Evolutionary conservation across 495 filamentous ascomycete genomes (phyloP).

Genomic region (Xylaria longipes): DNA sequence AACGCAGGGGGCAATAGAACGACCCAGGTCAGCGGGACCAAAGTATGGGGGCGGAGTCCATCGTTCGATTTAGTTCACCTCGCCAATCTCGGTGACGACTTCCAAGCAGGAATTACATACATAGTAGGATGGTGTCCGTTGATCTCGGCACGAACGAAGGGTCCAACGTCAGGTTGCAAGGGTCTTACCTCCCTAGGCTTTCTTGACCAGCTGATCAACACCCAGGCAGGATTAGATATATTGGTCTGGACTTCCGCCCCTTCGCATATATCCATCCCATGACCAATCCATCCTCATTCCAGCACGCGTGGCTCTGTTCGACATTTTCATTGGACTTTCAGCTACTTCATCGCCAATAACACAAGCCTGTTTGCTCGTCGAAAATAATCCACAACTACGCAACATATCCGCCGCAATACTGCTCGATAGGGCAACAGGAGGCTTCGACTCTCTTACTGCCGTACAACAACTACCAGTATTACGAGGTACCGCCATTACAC

Average conservation of each 20-base stretch:
- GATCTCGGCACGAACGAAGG: slow-evolving; percentile 10
- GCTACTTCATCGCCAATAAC: not conserved
- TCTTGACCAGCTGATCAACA: not conserved
- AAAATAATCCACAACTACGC: not conserved
- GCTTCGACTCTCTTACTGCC: not conserved
- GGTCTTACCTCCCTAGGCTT: not conserved
- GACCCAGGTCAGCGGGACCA: slow-evolving; percentile 7
- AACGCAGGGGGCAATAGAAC: not conserved
- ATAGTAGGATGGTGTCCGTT: not conserved
- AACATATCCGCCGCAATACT: not conserved
- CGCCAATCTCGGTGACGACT: slow-evolving; percentile 16
- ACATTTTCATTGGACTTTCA: not conserved
- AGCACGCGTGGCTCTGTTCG: not conserved
- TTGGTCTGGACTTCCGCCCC: not conserved
- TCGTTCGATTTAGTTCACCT: not conserved
- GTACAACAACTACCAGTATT: slow-evolving; percentile 5
- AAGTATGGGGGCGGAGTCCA: slow-evolving; percentile 15
- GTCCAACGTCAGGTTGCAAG: slow-evolving; percentile 11
- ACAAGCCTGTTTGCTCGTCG: not conserved
- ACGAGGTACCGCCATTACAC: slow-evolving; percentile 17
- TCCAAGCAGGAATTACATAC: too few relatives aligned
- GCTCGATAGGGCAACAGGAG: not conserved
- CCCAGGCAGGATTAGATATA: not conserved
- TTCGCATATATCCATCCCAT: not conserved
- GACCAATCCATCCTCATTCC: not conserved